A percentile compares a stretch with the other conserved stretches of the same genome.
Evolutionary conservation across 805 yeast species (phyloP).

Genomic region (Saturnispora dispora): DNA sequence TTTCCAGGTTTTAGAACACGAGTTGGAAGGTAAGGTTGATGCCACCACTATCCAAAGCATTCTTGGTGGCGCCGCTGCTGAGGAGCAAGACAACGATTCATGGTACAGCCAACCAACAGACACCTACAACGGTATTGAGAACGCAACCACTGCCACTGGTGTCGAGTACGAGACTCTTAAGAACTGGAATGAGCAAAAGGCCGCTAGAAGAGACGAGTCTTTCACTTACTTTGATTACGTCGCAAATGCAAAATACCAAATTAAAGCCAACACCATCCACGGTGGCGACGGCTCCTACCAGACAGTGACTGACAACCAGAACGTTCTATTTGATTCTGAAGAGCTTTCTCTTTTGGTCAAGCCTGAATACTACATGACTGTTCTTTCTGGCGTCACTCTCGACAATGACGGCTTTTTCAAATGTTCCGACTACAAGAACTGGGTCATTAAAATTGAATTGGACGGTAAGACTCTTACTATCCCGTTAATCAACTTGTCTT

Average conservation of each 20-base stretch:
- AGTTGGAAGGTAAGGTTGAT: not conserved
- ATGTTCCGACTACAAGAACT: slow-evolving; percentile 16
- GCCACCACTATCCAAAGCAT: not conserved
- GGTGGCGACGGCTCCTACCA: not conserved
- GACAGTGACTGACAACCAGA: not conserved
- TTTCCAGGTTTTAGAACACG: not conserved
- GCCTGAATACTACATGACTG: slow-evolving; percentile 6
- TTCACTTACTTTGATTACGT: slow-evolving; percentile 2
- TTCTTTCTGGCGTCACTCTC: slow-evolving; percentile 7
- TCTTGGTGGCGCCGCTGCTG: not conserved
- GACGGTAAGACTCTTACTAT: slow-evolving; percentile 9
- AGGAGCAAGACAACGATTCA: not conserved
- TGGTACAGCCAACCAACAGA: not conserved
- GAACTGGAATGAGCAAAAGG: slow-evolving; percentile 6
- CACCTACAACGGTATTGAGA: not conserved
- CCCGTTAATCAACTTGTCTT: slow-evolving; percentile 15
- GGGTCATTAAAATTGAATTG: slow-evolving; percentile 7
- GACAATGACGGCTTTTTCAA: slow-evolving; percentile 11
- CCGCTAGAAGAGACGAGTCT: not conserved
- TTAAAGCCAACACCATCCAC: not conserved
- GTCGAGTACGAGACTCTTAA: slow-evolving; percentile 1
- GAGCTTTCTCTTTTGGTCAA: slow-evolving; percentile 14
- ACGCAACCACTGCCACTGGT: not conserved
- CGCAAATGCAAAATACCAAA: not conserved
- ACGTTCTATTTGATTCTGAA: slow-evolving; percentile 14